Percentiles rank a stretch among this genome's conserved stretches.
phyloP scores from a whole-genome alignment of 495 filamentous ascomycete species.

The Apodospora peruviana region DNA sequence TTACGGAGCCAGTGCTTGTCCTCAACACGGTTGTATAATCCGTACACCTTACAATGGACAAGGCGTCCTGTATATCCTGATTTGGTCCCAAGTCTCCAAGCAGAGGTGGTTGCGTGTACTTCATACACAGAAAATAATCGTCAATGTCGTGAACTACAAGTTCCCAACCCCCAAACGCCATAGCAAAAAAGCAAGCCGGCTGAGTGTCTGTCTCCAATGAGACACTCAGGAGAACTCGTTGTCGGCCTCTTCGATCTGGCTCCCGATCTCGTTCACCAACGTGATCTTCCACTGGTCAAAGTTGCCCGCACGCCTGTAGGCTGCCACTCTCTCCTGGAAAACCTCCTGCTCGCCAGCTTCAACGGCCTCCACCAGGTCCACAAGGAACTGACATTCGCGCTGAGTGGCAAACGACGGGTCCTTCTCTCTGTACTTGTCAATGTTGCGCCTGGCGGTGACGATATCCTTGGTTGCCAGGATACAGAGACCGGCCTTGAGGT shows the following conservation, averaged over 20 bases:
- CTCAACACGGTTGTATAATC: too few species aligned
- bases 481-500: constrained; percentile 85
- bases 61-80: too few species aligned
- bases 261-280: constrained; percentile 75
- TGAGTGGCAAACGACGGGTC: constrained; percentile 69
- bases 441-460: constrained; percentile 67
- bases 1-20: too few species aligned
- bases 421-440: constrained; percentile 76
- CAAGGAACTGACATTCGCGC: constrained; percentile 72
- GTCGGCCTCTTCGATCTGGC: constrained; percentile 69
- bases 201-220: too few species aligned
- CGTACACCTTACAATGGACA: too few species aligned
- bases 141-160: too few species aligned
- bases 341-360: constrained; percentile 68
- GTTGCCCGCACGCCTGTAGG: constrained; percentile 83
- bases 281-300: constrained; percentile 95
- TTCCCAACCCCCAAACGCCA: too few species aligned
- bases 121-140: too few species aligned
- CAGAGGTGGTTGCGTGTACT: too few species aligned
- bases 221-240: constrained; percentile 42
- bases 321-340: constrained; percentile 80
- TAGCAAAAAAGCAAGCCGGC: too few species aligned
- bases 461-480: constrained; percentile 70
- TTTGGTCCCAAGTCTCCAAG: too few species aligned
- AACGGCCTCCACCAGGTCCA: constrained; percentile 65